Conservation (phyloP, 139 green algal species). For the Nannochloris sp. region DNA sequence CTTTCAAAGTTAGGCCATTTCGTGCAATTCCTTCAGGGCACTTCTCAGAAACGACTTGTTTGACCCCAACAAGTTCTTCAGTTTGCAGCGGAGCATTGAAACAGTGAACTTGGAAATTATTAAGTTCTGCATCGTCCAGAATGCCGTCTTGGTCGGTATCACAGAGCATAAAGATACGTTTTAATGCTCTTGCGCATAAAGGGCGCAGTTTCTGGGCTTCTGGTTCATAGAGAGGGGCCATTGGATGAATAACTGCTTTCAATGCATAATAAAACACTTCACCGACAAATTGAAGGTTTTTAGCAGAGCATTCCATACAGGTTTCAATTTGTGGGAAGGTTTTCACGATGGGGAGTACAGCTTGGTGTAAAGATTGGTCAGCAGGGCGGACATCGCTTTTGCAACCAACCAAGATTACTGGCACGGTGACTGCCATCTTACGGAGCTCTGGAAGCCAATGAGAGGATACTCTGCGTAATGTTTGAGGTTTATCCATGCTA, state of each 20-base stretch:
- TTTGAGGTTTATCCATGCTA: slow-evolving; percentile 30
- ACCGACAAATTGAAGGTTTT: slow-evolving; percentile 51
- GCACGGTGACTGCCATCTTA: slow-evolving; percentile 33
- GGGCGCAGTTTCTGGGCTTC: slow-evolving; percentile 41
- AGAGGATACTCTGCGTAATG: slow-evolving; percentile 45
- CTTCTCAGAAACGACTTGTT: slow-evolving; percentile 73
- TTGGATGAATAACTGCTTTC: slow-evolving; percentile 82
- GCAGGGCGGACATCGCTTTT: slow-evolving; percentile 57
- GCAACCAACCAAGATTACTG: slow-evolving; percentile 67
- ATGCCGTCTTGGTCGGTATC: slow-evolving; percentile 68
- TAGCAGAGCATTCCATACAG: slow-evolving; percentile 80
- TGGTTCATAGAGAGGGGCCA: slow-evolving; percentile 76
- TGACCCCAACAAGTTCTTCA: slow-evolving; percentile 81
- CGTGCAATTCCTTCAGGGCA: slow-evolving; percentile 38
- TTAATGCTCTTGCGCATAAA: slow-evolving; percentile 63
- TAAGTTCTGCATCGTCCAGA: slow-evolving; percentile 77
- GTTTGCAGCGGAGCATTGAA: slow-evolving; percentile 62
- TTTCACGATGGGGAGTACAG: slow-evolving; percentile 50
- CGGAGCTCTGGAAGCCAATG: slow-evolving; percentile 69
- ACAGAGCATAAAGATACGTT: slow-evolving; percentile 80
- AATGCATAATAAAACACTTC: slow-evolving; percentile 70
- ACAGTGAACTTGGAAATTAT: slow-evolving; percentile 75
- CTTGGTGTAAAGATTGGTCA: slow-evolving; percentile 46
- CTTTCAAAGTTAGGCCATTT: slow-evolving; percentile 73
- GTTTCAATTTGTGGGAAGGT: slow-evolving; percentile 68